These are phyloP conservation scores for Parafenestella ontariensis DNA, from an alignment of 2,329 filamentous ascomycete species.

Conservation along the genomic window DNA sequence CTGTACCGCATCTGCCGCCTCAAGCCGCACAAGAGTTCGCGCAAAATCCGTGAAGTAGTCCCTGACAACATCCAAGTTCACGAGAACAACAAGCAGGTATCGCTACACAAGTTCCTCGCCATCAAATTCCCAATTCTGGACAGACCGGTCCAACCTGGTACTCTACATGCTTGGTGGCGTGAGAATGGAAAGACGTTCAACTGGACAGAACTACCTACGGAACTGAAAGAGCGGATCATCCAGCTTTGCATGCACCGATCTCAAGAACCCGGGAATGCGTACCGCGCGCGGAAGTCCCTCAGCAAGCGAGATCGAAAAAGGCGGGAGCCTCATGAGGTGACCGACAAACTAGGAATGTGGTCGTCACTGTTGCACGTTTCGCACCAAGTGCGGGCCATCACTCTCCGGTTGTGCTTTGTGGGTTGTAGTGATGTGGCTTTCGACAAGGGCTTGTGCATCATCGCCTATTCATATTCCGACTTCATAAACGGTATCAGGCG, in stretches of 20 bases:
- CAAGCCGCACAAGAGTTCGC: not conserved
- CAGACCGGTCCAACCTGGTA: not conserved
- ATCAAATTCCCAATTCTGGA: conserved; percentile 5
- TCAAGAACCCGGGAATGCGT: not conserved
- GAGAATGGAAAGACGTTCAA: conserved; percentile 34
- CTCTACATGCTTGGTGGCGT: conserved; percentile 29
- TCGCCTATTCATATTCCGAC: not conserved
- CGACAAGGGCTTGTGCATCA: conserved; percentile 15
- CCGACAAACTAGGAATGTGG: conserved; percentile 25
- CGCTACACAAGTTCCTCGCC: conserved; percentile 12
- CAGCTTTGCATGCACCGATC: conserved; percentile 23
- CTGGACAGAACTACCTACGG: conserved; percentile 31
- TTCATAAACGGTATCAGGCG: conserved; percentile 17
- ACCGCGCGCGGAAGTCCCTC: not conserved
- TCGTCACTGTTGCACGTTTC: conserved; percentile 25
- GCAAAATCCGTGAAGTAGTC: not conserved
- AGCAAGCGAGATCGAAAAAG: not conserved
- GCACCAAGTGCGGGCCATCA: conserved; percentile 30
- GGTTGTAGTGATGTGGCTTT: conserved; percentile 13
- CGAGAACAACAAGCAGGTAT: not conserved
- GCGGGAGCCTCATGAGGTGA: conserved; percentile 21
- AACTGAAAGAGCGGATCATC: conserved; percentile 36
- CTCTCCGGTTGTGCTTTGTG: conserved; percentile 27
- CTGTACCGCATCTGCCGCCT: conserved; percentile 3
- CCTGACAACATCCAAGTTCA: not conserved